A percentile compares a stretch with the other conserved stretches of the same genome.
These are phyloP conservation scores for Leccinum longicurvipes DNA, from an alignment of 768 basidiomycete genomes.

Conservation along the genomic window DNA sequence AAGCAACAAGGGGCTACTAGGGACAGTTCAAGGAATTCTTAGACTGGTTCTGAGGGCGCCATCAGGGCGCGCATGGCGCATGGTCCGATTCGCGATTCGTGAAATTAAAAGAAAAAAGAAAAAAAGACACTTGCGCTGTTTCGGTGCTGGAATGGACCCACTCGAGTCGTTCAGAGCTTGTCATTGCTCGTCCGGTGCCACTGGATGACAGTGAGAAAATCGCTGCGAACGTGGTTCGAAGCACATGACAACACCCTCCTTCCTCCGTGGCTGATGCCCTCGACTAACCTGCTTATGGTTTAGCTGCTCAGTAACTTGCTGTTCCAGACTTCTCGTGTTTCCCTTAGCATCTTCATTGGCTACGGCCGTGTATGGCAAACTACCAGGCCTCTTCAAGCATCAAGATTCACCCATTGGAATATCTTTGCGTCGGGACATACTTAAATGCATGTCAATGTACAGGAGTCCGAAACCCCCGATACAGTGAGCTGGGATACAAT, in stretches of 20 bases:
- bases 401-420: background rate
- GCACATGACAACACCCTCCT: background rate
- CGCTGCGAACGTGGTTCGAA: background rate
- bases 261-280: background rate
- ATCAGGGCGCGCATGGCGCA: constrained; percentile 7
- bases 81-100: constrained; percentile 3
- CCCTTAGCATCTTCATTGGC: background rate
- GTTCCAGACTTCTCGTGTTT: background rate
- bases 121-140: constrained; percentile 1
- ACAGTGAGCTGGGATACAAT: background rate
- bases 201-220: background rate
- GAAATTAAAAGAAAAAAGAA: background rate
- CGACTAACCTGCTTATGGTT: background rate
- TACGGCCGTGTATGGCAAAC: background rate
- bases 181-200: background rate
- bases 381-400: background rate
- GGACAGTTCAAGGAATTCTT: background rate
- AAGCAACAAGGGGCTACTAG: background rate
- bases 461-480: background rate
- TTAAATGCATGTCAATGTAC: background rate
- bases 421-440: background rate
- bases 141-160: constrained; percentile 1
- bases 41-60: background rate
- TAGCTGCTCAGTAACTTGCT: background rate
- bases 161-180: background rate